phyloP scores from a whole-genome alignment of 2,329 filamentous ascomycete genomes.

The Fusarium austroafricanum region DNA sequence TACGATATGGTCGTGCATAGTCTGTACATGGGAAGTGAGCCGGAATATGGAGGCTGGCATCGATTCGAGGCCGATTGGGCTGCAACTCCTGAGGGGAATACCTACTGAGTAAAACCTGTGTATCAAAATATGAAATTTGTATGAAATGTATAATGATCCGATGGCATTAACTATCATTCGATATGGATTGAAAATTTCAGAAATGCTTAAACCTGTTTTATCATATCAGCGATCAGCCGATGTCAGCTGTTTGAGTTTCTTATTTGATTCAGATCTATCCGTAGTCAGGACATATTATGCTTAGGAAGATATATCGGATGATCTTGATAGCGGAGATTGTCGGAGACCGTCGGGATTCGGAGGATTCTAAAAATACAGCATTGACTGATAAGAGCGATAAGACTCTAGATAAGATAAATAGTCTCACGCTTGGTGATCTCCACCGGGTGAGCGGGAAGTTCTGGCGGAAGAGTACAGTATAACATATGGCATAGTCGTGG shows the following conservation, averaged over 20 bases:
- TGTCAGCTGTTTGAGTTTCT: conserved; percentile 1
- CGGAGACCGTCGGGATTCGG: background rate
- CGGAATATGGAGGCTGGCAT: conserved; percentile 64
- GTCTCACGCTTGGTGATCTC: background rate
- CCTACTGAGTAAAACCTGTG: conserved; percentile 41
- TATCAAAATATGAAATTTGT: background rate
- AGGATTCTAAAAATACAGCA: background rate
- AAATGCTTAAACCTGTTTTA: background rate
- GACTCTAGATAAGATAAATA: background rate
- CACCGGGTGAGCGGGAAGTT: too few relatives aligned
- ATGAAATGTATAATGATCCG: background rate
- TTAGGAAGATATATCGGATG: background rate
- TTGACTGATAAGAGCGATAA: background rate
- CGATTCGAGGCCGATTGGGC: conserved; percentile 65
- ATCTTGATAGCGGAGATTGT: background rate
- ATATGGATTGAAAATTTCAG: fast-evolving
- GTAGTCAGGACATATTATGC: background rate
- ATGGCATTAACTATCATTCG: background rate
- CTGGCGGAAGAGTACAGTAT: too few relatives aligned
- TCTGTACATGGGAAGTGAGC: conserved; percentile 64
- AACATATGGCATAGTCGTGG: too few relatives aligned
- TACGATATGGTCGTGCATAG: conserved; percentile 68
- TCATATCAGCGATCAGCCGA: background rate
- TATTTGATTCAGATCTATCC: background rate
- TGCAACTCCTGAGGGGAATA: conserved; percentile 46